phyloP scores from a whole-genome alignment of 2,329 filamentous ascomycete genomes.

The Claviceps monticola region DNA sequence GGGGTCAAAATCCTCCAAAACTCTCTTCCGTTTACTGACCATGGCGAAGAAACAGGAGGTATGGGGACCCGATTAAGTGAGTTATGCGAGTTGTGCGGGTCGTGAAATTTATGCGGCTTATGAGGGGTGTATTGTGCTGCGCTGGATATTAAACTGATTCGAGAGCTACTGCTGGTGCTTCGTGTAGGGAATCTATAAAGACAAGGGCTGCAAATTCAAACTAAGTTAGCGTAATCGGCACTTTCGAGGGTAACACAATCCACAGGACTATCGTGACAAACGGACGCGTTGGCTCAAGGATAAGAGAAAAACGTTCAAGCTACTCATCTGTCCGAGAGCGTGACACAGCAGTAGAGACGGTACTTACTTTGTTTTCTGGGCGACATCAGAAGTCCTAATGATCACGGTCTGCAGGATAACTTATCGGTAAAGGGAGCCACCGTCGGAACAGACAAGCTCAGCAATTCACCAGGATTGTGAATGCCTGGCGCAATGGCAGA shows the following conservation, averaged over 20 bases:
- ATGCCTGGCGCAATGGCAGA: not conserved
- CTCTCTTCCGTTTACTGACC: constrained; percentile 41
- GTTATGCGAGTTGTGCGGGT: too few relatives aligned
- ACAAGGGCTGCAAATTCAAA: not conserved
- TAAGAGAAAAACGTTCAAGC: not conserved
- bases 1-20: constrained; percentile 46
- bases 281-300: not conserved
- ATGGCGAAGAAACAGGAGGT: constrained; percentile 9
- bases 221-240: not conserved
- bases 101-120: too few relatives aligned
- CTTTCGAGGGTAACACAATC: not conserved
- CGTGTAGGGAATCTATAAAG: not conserved
- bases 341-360: not conserved
- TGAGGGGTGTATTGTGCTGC: not conserved
- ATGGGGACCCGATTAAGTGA: not conserved
- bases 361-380: not conserved
- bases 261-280: not conserved
- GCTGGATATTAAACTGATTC: constrained; percentile 6
- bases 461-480: not conserved
- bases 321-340: not conserved
- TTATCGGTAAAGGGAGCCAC: not conserved
- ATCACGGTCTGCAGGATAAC: constrained; percentile 1
- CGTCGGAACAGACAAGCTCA: not conserved
- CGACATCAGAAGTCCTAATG: not conserved
- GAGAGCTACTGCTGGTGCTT: not conserved